Evolutionary conservation across 75 land plant genomes (phyloP), one percentile per base, ranked within the genome.

Genomic region (Picea glauca): DNA sequence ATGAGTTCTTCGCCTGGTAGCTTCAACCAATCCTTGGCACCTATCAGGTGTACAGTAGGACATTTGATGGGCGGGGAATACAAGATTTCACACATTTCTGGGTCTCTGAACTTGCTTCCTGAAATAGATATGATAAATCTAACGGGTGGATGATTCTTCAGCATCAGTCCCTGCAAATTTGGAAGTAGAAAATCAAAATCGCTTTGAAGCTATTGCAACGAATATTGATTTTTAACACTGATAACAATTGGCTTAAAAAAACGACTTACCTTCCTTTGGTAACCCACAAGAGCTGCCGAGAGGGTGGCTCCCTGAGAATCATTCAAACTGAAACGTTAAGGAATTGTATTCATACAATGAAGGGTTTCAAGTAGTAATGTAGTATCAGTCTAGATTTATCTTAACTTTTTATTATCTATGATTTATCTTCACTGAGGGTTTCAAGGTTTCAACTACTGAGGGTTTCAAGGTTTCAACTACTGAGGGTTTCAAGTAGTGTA

Each of bases 1-100:
- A 89, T 82, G 21, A 92, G 78, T 20, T 93, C 93, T 72, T 88
- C 89, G 30, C 90, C 85, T 11, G 89, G 88, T 13, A 77, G 32
- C 76, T 79, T 88, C 76, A 96, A 75, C 90, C 90, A 92, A 72
- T 96, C 98, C 77, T 90, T 91, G 6, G 63, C 92, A 72, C 98
- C 96, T 13, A 96, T 85, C 38, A 93, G 80, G 74, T 92, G 92
- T 26, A 92, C 87, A 43, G 96, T 87, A 58, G 84, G 88, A n/a
- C 86, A 89, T 61, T 87, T 86, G 30, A 96, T 92, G 13, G 83
- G 75, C 4, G 88, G 82, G 54, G 82, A 86, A 70, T 92, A 90
- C 30, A 92, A 92, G 68, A 90, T 82, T 12, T 86, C 92, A 78
- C 85, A 84, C 64, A 90, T 84, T 59, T 78, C 79, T 60, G 85